Percentiles rank a stretch among this genome's conserved stretches.
These are phyloP conservation scores for Pseudogymnoascus sp. DNA, from an alignment of 2,329 filamentous ascomycete genomes.

Conservation along the genomic window DNA sequence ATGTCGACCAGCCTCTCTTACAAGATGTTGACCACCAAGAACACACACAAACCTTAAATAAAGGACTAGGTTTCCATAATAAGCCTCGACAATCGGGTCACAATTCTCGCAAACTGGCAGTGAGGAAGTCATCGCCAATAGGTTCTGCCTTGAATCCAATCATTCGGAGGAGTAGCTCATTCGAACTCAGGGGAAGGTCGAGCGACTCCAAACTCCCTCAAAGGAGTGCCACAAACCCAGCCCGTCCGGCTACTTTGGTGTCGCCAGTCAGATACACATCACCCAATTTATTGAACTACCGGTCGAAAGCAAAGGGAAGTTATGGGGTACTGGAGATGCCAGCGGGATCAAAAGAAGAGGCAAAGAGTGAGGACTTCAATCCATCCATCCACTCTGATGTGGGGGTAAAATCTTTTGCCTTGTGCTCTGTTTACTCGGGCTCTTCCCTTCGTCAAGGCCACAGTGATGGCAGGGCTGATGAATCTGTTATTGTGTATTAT, in stretches of 20 bases:
- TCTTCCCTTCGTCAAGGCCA: background rate
- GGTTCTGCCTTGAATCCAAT: slow-evolving; percentile 9
- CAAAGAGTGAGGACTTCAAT: background rate
- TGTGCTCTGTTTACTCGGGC: background rate
- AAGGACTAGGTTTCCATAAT: background rate
- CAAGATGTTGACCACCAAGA: background rate
- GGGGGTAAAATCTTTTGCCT: background rate
- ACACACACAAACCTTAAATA: background rate
- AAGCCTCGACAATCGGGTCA: background rate
- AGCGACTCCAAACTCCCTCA: background rate
- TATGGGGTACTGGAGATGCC: background rate
- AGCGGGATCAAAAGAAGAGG: background rate
- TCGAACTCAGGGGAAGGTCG: background rate
- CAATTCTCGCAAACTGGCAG: background rate
- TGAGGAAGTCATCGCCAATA: background rate
- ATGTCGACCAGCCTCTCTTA: background rate
- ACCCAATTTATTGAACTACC: background rate
- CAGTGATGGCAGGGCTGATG: slow-evolving; percentile 17
- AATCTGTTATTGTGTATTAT: slow-evolving; percentile 19
- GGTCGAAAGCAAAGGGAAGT: background rate
- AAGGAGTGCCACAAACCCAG: slow-evolving; percentile 1
- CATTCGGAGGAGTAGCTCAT: background rate
- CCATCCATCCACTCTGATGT: background rate
- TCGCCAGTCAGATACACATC: background rate
- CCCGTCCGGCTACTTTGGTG: background rate